A percentile compares a stretch with the other conserved stretches of the same genome.
Evolutionary conservation across 73 alveolate genomes (phyloP).

Genomic region (Tetrahymena elliotti): DNA sequence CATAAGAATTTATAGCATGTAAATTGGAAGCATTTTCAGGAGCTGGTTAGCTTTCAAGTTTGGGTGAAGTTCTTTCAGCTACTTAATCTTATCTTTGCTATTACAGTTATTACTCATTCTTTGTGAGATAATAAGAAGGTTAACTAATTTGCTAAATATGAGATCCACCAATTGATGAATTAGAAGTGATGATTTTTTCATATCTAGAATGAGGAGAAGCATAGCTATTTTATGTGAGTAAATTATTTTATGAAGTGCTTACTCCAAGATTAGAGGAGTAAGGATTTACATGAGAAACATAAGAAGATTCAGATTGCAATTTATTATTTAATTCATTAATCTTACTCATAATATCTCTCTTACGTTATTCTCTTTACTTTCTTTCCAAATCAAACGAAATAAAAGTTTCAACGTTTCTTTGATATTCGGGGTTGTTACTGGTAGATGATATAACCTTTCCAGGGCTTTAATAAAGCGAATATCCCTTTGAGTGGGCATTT

Average conservation of each 20-base stretch:
- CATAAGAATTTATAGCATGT: background rate
- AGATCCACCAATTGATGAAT: background rate
- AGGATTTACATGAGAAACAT: background rate
- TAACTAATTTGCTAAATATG: background rate
- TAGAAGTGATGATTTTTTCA: background rate
- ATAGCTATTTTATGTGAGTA: background rate
- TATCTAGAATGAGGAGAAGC: background rate
- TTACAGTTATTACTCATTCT: background rate
- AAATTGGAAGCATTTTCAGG: background rate
- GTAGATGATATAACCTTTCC: background rate
- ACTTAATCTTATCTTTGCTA: background rate
- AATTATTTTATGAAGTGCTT: background rate
- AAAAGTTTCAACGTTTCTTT: background rate
- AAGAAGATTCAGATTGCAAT: background rate
- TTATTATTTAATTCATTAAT: background rate
- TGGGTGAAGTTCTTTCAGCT: background rate
- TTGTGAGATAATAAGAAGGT: background rate
- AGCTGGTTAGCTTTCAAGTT: background rate
- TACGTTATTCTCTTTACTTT: background rate
- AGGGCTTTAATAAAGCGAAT: background rate
- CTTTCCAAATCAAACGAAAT: background rate
- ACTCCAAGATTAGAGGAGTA: background rate
- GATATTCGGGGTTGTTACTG: background rate
- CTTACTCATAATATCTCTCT: background rate
- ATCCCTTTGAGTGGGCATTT: background rate